Evolutionary conservation across 768 basidiomycete species (phyloP).

Genomic region (Gelatoporia subvermispora): DNA sequence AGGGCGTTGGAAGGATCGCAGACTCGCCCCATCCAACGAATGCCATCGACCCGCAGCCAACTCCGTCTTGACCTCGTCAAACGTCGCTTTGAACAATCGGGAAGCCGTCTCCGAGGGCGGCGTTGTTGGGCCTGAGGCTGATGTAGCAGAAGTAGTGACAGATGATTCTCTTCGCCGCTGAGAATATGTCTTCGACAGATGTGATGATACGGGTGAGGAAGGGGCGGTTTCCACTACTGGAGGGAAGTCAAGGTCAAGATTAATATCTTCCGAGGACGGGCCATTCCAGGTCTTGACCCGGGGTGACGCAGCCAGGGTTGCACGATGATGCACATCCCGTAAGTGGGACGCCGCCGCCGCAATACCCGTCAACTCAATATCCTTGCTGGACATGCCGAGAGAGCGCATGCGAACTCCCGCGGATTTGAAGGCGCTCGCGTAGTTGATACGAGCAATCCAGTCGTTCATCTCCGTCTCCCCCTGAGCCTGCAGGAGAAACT

Average conservation of each 20-base stretch:
- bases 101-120: conserved; percentile 52
- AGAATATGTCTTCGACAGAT: no score
- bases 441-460: conserved; percentile 93
- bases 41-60: conserved; percentile 51
- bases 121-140: conserved; percentile 20
- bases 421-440: conserved; percentile 88
- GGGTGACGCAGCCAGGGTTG: conserved; percentile 16
- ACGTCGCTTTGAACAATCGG: conserved; percentile 74
- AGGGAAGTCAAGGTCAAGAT: conserved; percentile 4
- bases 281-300: conserved; percentile 36
- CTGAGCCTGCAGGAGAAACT: conserved; percentile 73
- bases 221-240: background rate
- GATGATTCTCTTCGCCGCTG: conserved; percentile 22
- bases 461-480: conserved; percentile 72
- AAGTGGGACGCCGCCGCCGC: conserved; percentile 85
- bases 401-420: conserved; percentile 79
- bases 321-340: conserved; percentile 51
- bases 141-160: background rate
- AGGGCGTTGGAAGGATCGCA: conserved; percentile 20
- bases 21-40: conserved; percentile 26
- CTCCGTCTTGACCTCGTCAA: conserved; percentile 83
- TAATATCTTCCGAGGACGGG: conserved; percentile 10
- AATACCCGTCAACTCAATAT: conserved; percentile 73
- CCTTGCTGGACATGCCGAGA: conserved; percentile 59
- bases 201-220: background rate